Percentiles rank a stretch among this genome's conserved stretches.
These are phyloP conservation scores for Neurospora crassa DNA, from an alignment of 2,329 filamentous ascomycete genomes.

Conservation along the genomic window DNA sequence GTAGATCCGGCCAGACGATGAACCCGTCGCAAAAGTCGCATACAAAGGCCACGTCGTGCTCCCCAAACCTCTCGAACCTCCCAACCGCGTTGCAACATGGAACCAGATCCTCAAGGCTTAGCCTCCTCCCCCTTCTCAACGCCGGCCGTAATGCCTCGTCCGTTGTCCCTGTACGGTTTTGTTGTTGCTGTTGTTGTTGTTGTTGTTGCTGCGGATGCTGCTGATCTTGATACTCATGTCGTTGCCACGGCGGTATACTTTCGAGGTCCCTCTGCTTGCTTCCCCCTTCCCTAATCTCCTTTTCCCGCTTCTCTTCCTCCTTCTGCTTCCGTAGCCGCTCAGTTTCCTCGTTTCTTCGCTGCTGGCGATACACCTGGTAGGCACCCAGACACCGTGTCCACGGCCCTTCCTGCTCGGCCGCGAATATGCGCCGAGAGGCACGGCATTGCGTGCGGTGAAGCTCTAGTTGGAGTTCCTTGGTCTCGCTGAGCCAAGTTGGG, in stretches of 20 bases:
- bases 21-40: constrained; percentile 55
- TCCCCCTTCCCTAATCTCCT: background rate
- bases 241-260: constrained; percentile 18
- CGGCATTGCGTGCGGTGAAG: constrained; percentile 50
- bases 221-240: constrained; percentile 12
- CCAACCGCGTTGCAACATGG: constrained; percentile 41
- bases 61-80: constrained; percentile 45
- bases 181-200: constrained; percentile 2
- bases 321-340: constrained; percentile 28
- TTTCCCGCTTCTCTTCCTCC: constrained; percentile 8
- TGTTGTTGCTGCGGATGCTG: constrained; percentile 5
- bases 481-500: constrained; percentile 45
- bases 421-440: constrained; percentile 46
- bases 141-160: constrained; percentile 1
- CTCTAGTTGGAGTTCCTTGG: constrained; percentile 35
- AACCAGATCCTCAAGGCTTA: constrained; percentile 36
- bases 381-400: constrained; percentile 44
- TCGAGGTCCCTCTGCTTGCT: constrained; percentile 17
- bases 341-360: constrained; percentile 28
- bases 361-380: constrained; percentile 41
- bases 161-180: constrained; percentile 2
- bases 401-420: constrained; percentile 34
- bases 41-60: constrained; percentile 45
- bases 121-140: constrained; percentile 4
- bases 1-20: constrained; percentile 48